These are phyloP conservation scores for Tricholoma hemisulphureum DNA, from an alignment of 768 basidiomycete species.

Conservation along the genomic window DNA sequence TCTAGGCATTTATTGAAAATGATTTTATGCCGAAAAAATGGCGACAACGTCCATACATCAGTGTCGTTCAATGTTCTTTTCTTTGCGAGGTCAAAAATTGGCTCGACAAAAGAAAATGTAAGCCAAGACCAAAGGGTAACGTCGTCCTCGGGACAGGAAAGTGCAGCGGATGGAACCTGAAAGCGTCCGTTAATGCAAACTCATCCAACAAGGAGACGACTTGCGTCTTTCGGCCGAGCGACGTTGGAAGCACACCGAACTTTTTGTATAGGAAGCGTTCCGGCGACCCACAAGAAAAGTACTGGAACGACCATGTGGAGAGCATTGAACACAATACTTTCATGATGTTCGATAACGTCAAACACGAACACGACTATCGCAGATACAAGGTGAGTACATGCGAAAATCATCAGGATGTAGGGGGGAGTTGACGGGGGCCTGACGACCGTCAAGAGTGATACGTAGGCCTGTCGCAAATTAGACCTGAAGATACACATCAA, in stretches of 20 bases:
- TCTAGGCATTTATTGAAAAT: slow-evolving; percentile 61
- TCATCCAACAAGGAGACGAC: slow-evolving; percentile 13
- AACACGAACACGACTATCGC: slow-evolving; percentile 38
- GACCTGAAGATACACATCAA: background rate
- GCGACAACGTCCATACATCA: slow-evolving; percentile 66
- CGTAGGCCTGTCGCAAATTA: slow-evolving; percentile 39
- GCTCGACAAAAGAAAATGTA: slow-evolving; percentile 63
- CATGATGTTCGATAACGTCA: slow-evolving; percentile 20
- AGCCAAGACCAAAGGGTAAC: slow-evolving; percentile 66
- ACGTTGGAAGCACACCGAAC: slow-evolving; percentile 47
- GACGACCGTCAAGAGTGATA: slow-evolving; percentile 35
- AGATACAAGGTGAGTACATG: slow-evolving; percentile 34
- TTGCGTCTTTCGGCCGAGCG: slow-evolving; percentile 47
- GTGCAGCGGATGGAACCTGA: slow-evolving; percentile 47
- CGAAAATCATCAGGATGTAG: slow-evolving; percentile 48
- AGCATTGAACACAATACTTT: slow-evolving; percentile 16
- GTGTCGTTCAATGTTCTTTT: slow-evolving; percentile 46
- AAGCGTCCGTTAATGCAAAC: background rate
- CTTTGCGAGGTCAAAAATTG: slow-evolving; percentile 53
- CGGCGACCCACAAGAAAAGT: slow-evolving; percentile 48
- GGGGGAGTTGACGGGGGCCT: slow-evolving; percentile 51
- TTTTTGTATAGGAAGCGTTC: slow-evolving; percentile 53
- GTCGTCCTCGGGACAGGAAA: slow-evolving; percentile 64
- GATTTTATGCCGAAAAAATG: slow-evolving; percentile 66
- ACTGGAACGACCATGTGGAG: slow-evolving; percentile 34